These are phyloP conservation scores for Platanus orientalis DNA, from an alignment of 164 flowering plant genomes.

Conservation along the genomic window DNA sequence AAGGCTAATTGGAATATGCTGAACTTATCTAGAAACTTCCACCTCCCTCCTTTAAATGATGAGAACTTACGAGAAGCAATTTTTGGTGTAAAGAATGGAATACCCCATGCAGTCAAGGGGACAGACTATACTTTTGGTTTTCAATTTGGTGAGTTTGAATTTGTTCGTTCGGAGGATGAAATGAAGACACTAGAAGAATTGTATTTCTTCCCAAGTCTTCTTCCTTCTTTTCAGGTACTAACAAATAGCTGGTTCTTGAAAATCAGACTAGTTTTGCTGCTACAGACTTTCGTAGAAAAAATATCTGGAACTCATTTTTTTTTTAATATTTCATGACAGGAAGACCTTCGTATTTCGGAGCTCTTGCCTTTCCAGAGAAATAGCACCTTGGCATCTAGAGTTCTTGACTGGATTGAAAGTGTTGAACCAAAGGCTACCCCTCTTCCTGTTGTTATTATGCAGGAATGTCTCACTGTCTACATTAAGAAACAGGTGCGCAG, in stretches of 20 bases:
- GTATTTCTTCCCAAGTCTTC: conserved; percentile 87
- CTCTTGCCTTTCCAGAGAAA: conserved; percentile 82
- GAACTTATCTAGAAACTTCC: conserved; percentile 50
- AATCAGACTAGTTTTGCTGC: neutral
- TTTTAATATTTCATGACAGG: conserved; percentile 39
- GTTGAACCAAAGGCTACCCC: conserved; percentile 54
- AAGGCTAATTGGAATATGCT: conserved; percentile 44
- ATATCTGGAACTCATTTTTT: conserved; percentile 2
- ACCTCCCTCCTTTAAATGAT: conserved; percentile 77
- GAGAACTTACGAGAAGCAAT: conserved; percentile 57
- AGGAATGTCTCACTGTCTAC: conserved; percentile 77
- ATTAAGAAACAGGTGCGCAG: conserved; percentile 74
- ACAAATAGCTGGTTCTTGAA: conserved; percentile 1
- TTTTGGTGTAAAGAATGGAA: conserved; percentile 30
- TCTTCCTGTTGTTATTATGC: conserved; percentile 77
- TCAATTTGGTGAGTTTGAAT: conserved; percentile 50
- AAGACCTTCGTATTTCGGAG: conserved; percentile 55
- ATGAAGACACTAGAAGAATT: conserved; percentile 41
- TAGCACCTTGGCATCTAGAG: conserved; percentile 72
- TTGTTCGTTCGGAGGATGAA: conserved; percentile 42
- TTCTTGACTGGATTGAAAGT: conserved; percentile 63
- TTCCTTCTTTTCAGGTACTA: conserved; percentile 72
- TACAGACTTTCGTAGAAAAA: conserved; percentile 1
- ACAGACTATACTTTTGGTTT: conserved; percentile 70
- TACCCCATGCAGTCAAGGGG: conserved; percentile 24